Evolutionary conservation across 2,329 filamentous ascomycete species (phyloP), one percentile per base, ranked within the genome.

Genomic region (Apiospora kogelbergensis): DNA sequence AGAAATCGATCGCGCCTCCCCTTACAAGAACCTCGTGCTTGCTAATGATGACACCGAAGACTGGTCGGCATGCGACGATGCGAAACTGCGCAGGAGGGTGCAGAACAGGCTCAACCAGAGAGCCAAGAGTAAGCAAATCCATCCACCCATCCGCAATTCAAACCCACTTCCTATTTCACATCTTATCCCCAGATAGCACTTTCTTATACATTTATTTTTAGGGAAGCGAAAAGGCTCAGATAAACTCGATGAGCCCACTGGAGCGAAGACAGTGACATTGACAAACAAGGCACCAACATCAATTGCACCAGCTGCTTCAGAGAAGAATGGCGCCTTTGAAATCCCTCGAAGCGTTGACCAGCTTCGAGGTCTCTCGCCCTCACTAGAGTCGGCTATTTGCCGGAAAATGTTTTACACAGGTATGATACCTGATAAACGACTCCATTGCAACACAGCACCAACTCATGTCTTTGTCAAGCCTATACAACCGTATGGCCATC

Each of bases 291-390:
- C 17, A 20, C 17, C 30, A 33, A 60, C 11, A 17, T 22, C 53
- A 37, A 60, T 60, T 13, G 26, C 53, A 11, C 9, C 30, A 4
- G 30, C 30, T 37, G n/a, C 30, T 37, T 3, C 53, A 6, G 2
- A 4, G 10, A 53, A 53, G 13, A 2, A 53, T 53, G 26, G 30
- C 7, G 20, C 13, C 9, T 6, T 37, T 10, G 53, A 60, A 20
- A 37, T 60, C 30, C 53, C 53, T 20, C 53, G 53, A 33, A 60
- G 53, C 30, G 53, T 60, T n/a, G 53, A 60, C 53, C 53, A 60
- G 17, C 53, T 60, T n/a, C 53, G 53, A n/a, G 53, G 53, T 6
- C 30, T 60, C 9, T 60, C 53, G 17, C 53, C 53, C n/a, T 60
- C 53, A 13, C 11, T 60, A 1, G 53, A 60, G 30, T 60, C 53